These are phyloP conservation scores for Botrytis cinerea DNA, from an alignment of 2,329 filamentous ascomycete genomes.

Conservation along the genomic window DNA sequence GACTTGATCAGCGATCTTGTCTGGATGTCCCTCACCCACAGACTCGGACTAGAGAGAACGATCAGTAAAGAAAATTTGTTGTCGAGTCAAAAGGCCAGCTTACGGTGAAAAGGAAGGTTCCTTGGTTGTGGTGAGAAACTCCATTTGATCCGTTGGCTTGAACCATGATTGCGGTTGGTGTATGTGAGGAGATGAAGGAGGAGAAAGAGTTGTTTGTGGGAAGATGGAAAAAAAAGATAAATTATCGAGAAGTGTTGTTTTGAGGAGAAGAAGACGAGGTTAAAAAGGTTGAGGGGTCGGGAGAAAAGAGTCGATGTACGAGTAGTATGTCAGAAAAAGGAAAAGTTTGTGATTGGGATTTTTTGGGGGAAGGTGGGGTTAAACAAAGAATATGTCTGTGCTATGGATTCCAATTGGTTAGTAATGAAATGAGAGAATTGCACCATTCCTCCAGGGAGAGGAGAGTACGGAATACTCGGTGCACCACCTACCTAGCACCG, in stretches of 20 bases:
- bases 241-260: conserved; percentile 51
- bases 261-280: conserved; percentile 50
- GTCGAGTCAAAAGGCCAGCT: conserved; percentile 36
- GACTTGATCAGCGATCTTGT: conserved; percentile 98
- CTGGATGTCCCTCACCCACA: conserved; percentile 87
- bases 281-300: conserved; percentile 42
- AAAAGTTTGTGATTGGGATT: conserved; percentile 21
- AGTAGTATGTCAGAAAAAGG: conserved; percentile 18
- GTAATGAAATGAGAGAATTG: conserved; percentile 1
- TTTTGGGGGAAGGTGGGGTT: conserved; percentile 20
- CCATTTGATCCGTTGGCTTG: conserved; percentile 39
- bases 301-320: neutral
- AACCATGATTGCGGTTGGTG: conserved; percentile 65
- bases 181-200: conserved; percentile 62
- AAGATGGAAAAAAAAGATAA: conserved; percentile 43
- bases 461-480: neutral
- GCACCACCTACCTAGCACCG: neutral
- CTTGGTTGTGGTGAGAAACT: conserved; percentile 57
- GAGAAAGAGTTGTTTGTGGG: conserved; percentile 47
- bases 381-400: conserved; percentile 22
- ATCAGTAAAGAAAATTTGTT: conserved; percentile 27
- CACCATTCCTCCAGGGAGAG: conserved; percentile 1
- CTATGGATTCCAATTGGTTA: conserved; percentile 6
- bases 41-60: conserved; percentile 67
- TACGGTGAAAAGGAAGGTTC: conserved; percentile 83